A percentile compares a stretch with the other conserved stretches of the same genome.
Evolutionary conservation across 768 basidiomycete genomes (phyloP).

Genomic region (Boletus sp.): DNA sequence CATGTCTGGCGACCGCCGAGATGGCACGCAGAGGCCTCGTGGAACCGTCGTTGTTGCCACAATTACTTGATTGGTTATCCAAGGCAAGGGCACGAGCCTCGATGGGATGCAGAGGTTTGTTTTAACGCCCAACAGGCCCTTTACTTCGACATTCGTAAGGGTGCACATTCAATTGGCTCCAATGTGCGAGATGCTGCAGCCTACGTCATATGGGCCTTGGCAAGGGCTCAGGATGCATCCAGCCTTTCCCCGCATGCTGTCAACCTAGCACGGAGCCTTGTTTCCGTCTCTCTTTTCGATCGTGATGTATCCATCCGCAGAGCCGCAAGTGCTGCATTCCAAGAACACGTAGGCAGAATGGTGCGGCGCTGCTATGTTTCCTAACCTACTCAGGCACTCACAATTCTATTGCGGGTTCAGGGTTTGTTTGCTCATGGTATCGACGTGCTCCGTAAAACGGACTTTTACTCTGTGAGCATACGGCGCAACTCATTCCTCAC

Average conservation of each 20-base stretch:
- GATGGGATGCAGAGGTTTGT: constrained; percentile 9
- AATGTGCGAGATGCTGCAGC: constrained; percentile 93
- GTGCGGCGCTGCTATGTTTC: constrained; percentile 43
- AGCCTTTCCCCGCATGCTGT: constrained; percentile 59
- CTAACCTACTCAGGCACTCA: constrained; percentile 8
- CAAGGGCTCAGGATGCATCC: constrained; percentile 65
- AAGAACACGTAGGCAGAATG: constrained; percentile 93
- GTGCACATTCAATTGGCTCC: constrained; percentile 90
- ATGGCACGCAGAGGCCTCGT: constrained; percentile 82
- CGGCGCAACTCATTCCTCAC: constrained; percentile 79
- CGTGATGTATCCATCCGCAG: constrained; percentile 92
- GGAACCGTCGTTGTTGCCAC: constrained; percentile 49
- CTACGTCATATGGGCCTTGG: constrained; percentile 93
- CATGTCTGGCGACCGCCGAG: constrained; percentile 89
- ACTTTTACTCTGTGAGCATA: constrained; percentile 92
- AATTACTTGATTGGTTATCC: constrained; percentile 73
- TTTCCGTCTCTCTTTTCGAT: constrained; percentile 84
- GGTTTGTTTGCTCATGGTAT: constrained; percentile 91
- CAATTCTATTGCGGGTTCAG: constrained; percentile 41
- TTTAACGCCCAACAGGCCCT: constrained; percentile 57
- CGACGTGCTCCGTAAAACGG: constrained; percentile 84
- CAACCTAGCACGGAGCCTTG: constrained; percentile 65
- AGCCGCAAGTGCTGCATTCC: constrained; percentile 96
- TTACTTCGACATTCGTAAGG: constrained; percentile 88
- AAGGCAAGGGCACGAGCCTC: constrained; percentile 49